These are phyloP conservation scores for Penicillium nucicola DNA, from an alignment of 495 filamentous ascomycete genomes.

Conservation along the genomic window DNA sequence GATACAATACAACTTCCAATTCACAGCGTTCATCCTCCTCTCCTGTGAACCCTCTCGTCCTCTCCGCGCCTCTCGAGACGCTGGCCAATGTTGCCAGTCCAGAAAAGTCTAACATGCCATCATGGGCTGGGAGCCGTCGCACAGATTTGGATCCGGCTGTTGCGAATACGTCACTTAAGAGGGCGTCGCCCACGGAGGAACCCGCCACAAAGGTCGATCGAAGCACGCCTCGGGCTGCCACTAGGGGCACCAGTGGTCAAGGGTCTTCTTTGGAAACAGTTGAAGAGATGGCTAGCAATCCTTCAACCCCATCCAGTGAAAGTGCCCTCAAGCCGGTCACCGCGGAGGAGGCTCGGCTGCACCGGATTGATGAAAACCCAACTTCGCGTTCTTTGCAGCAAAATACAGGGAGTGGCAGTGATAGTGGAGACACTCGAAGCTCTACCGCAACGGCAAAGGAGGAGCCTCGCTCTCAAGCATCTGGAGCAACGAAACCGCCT, in stretches of 20 bases:
- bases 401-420: conserved; percentile 45
- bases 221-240: conserved; percentile 35
- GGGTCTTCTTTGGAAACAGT: conserved; percentile 83
- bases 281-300: conserved; percentile 78
- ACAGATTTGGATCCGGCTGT: conserved; percentile 34
- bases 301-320: conserved; percentile 64
- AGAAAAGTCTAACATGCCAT: conserved; percentile 61
- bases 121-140: conserved; percentile 53
- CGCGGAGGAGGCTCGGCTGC: conserved; percentile 32
- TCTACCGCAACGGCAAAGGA: conserved; percentile 35
- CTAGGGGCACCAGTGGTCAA: conserved; percentile 62
- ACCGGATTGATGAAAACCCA: conserved; percentile 40
- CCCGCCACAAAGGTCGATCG: conserved; percentile 30
- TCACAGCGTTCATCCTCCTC: conserved; percentile 64
- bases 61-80: conserved; percentile 52
- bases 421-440: conserved; percentile 47
- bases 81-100: conserved; percentile 57
- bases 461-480: conserved; percentile 29
- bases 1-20: conserved; percentile 55
- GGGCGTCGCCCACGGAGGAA: conserved; percentile 32
- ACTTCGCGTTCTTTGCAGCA: conserved; percentile 32
- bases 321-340: conserved; percentile 31
- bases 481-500: conserved; percentile 18
- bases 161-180: conserved; percentile 45
- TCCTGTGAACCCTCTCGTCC: conserved; percentile 54